A percentile compares a stretch with the other conserved stretches of the same genome.
Conservation (phyloP, 345 rosid species). For the Reutealis trisperma region DNA sequence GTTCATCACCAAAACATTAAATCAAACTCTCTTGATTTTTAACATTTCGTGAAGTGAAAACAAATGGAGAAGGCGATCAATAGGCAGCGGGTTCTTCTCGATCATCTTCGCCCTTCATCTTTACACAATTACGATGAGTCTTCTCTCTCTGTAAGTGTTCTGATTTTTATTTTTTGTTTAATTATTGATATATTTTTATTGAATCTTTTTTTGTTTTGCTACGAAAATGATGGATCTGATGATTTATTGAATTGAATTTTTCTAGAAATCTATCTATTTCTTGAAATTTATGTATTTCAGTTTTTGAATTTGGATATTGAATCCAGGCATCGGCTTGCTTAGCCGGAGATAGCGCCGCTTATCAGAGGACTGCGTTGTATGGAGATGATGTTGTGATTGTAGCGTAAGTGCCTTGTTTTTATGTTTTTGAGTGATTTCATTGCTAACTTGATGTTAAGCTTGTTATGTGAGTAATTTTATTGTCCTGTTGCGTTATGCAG, state of each 20-base stretch:
- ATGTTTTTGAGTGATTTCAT: neutral
- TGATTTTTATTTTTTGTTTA: neutral
- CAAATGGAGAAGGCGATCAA: constrained; percentile 85
- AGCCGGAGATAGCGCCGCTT: constrained; percentile 93
- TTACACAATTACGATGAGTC: constrained; percentile 47
- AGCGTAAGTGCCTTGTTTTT: constrained; percentile 54
- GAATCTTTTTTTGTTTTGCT: neutral
- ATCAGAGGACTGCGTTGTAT: constrained; percentile 68
- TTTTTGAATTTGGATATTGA: neutral
- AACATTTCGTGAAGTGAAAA: neutral
- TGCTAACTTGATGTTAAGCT: neutral
- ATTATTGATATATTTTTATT: neutral
- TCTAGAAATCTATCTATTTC: neutral
- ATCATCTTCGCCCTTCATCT: constrained; percentile 79
- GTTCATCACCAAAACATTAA: neutral
- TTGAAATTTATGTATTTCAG: neutral
- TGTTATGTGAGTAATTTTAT: neutral
- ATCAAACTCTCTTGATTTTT: neutral
- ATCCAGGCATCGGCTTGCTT: constrained; percentile 69
- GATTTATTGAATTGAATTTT: neutral
- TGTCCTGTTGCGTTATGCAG: constrained; percentile 31
- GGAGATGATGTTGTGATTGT: constrained; percentile 93
- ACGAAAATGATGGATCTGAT: neutral
- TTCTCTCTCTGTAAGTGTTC: constrained; percentile 62
- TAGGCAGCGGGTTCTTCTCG: constrained; percentile 81